Base-by-base conservation (phyloP, 2,329 filamentous ascomycete species). In the Cladophialophora yegresii region DNA sequence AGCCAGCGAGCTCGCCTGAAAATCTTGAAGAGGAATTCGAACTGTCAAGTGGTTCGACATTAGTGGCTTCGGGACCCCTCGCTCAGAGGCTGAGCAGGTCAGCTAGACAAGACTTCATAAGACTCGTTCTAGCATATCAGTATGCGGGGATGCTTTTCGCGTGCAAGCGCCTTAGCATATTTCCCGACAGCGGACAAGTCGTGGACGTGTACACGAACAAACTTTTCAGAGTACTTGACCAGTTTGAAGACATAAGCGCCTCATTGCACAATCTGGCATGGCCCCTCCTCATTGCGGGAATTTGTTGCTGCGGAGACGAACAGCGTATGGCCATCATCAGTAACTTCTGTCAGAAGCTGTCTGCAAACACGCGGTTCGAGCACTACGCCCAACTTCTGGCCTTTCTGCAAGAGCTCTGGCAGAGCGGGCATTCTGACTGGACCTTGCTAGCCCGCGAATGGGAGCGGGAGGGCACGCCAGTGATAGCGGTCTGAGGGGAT, bases 331-430 rank as follows among this genome's bases (percentile, higher is more conserved):
- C 6, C 13, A 8, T 12, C 36, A 43, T 43, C 16, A n/a, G 36
- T 16, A 16, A 16, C 36, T 43, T 8, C 16, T 43, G 36, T n/a
- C 36, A 43, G 36, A 43, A 7, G 16, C 36, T 43, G 16, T 43
- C 36, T 43, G 36, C 36, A 43, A 43, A 43, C 36, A 43, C 36
- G 1, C 36, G 57, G 20, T 59, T 50, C 32, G 45, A 59, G 47
- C 57, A 59, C 28, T 59, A 59, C 20, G 13, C 54, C 22, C 28
- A 45, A 16, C 12, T 56, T 9, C 28, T 43, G 23, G 30, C 33
- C 33, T 56, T 56, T 45, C 54, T 56, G 22, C 54, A 56, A 28
- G 54, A 56, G 54, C 54, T 56, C 33, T 56, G 54, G 54, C 54
- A 56, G 43, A 45, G 54, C 26, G 36, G 33, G 36, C 23, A 45